These are phyloP conservation scores for Hemerocallis citrina DNA, from an alignment of 106 monocot genomes.

Conservation along the genomic window DNA sequence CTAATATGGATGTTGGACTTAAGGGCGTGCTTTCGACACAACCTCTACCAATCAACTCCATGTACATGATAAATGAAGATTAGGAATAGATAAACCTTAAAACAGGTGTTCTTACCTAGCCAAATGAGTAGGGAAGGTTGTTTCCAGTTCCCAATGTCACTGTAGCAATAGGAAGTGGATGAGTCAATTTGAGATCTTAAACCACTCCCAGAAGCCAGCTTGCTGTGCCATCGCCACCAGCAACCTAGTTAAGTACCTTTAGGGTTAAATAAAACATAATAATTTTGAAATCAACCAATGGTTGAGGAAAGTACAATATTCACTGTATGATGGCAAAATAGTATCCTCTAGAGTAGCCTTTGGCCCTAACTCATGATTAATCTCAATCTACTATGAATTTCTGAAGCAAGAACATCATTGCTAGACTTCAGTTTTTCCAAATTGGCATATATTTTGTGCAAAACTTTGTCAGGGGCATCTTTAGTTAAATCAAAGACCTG, in stretches of 20 bases:
- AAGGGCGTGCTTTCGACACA: too few species aligned
- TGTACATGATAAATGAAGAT: too few species aligned
- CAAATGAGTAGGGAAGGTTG: slow-evolving; percentile 95
- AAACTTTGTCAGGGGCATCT: slow-evolving; percentile 85
- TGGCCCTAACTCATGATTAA: slow-evolving; percentile 68
- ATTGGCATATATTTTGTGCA: slow-evolving; percentile 67
- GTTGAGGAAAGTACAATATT: background rate
- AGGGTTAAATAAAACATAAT: background rate
- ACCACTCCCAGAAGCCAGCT: slow-evolving; percentile 98
- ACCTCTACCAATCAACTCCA: too few species aligned
- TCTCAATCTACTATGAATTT: slow-evolving; percentile 60
- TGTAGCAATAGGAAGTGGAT: slow-evolving; percentile 79
- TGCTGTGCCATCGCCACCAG: slow-evolving; percentile 95
- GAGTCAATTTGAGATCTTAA: slow-evolving; percentile 74
- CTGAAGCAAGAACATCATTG: slow-evolving; percentile 47
- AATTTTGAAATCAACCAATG: background rate
- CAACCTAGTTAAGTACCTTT: slow-evolving; percentile 47
- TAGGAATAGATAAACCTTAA: too few species aligned
- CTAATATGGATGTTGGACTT: too few species aligned
- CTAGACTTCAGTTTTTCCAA: slow-evolving; percentile 63
- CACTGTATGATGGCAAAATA: background rate
- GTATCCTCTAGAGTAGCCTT: background rate
- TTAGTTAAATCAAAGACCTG: slow-evolving; percentile 87
- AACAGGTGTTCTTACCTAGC: slow-evolving; percentile 99
- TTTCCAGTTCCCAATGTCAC: slow-evolving; percentile 96